Evolutionary conservation across 164 flowering plant species (phyloP).

Genomic region (Buxus sempervirens): DNA sequence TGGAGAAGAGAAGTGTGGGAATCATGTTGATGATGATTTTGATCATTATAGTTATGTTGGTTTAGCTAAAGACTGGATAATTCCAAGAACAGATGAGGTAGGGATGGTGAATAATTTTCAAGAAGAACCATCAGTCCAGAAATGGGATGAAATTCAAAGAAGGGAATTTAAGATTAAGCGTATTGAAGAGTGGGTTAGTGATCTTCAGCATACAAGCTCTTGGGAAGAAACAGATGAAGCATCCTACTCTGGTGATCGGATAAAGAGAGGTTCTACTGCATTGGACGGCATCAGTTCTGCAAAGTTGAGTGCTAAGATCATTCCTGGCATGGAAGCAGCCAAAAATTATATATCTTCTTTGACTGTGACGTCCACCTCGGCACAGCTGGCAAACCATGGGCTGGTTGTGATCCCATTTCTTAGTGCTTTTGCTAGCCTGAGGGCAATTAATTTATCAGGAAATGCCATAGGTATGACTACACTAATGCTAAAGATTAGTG

Average conservation of each 20-base stretch:
- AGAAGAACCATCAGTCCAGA: conserved; percentile 35
- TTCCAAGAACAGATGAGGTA: conserved; percentile 38
- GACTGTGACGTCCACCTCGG: conserved; percentile 58
- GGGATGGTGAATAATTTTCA: conserved; percentile 18
- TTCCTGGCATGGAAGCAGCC: conserved; percentile 70
- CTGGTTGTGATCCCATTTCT: conserved; percentile 80
- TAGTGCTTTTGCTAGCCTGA: conserved; percentile 67
- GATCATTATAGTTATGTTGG: conserved; percentile 42
- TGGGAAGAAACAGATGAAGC: conserved; percentile 45
- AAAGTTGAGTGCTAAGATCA: conserved; percentile 43
- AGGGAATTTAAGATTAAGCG: conserved; percentile 66
- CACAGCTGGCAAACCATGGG: conserved; percentile 86
- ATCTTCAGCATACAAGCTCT: conserved; percentile 53
- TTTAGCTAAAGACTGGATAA: conserved; percentile 54
- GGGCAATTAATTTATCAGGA: conserved; percentile 80
- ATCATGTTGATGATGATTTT: conserved; percentile 35
- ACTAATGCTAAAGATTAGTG: not conserved
- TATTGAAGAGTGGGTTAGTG: conserved; percentile 81
- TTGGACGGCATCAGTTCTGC: conserved; percentile 24
- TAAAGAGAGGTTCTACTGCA: conserved; percentile 24
- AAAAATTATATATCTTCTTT: conserved; percentile 73
- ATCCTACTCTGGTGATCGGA: conserved; percentile 22
- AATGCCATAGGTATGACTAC: conserved; percentile 66
- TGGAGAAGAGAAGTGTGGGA: conserved; percentile 25
- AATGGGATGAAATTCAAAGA: conserved; percentile 35